A percentile compares a stretch with the other conserved stretches of the same genome.
Conservation (phyloP, 1,284 basidiomycete species). For the Apiotrichum mycotoxinovorans region DNA sequence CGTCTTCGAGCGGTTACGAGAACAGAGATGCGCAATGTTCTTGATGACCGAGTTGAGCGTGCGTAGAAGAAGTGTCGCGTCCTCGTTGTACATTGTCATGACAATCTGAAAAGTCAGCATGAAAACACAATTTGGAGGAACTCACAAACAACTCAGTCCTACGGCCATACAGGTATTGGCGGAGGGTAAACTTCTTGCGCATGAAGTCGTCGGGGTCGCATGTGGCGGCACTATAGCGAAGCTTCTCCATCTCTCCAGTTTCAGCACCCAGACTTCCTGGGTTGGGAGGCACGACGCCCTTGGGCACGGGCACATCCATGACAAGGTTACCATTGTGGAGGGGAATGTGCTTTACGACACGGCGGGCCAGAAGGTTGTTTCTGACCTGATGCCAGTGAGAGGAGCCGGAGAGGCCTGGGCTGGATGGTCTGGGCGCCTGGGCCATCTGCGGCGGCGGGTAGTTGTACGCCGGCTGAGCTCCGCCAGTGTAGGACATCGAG, state of each 20-base stretch:
- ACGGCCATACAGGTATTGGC: constrained; percentile 78
- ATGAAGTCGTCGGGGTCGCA: constrained; percentile 58
- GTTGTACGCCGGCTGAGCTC: constrained; percentile 3
- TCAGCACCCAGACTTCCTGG: constrained; percentile 49
- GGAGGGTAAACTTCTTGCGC: constrained; percentile 64
- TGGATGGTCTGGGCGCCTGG: constrained; percentile 14
- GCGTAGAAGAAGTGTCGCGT: constrained; percentile 74
- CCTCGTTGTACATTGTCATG: constrained; percentile 95
- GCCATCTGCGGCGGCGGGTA: constrained; percentile 13
- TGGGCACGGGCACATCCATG: constrained; percentile 73
- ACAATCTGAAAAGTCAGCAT: constrained; percentile 57
- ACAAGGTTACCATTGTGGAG: constrained; percentile 78
- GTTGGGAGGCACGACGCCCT: constrained; percentile 66
- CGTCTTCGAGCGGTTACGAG: constrained; percentile 74
- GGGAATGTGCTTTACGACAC: constrained; percentile 72
- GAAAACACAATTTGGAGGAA: neutral
- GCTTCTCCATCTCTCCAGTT: constrained; percentile 74
- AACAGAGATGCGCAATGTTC: constrained; percentile 80
- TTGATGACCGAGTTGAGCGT: constrained; percentile 94
- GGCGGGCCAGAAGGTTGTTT: constrained; percentile 37
- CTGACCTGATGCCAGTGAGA: constrained; percentile 41
- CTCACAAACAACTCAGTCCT: constrained; percentile 77
- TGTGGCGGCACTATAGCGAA: constrained; percentile 58
- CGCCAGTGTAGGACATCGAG: constrained; percentile 6
- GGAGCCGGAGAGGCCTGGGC: constrained; percentile 29